phyloP scores from a whole-genome alignment of 805 yeast genomes.

The Metschnikowia kofuensis region DNA sequence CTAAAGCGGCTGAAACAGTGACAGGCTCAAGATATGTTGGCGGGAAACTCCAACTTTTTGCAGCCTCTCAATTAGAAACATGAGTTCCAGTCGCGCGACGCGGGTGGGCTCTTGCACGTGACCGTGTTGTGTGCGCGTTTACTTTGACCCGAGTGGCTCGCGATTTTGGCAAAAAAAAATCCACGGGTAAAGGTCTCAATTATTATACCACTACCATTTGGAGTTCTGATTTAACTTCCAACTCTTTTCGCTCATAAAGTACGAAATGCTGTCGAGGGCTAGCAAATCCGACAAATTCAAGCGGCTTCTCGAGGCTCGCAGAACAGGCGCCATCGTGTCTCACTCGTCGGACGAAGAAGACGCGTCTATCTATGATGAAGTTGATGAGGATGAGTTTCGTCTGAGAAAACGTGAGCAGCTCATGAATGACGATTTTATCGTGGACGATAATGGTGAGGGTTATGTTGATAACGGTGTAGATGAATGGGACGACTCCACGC shows the following conservation, averaged over 20 bases:
- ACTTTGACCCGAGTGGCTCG: neutral
- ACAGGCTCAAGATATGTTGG: too few species aligned
- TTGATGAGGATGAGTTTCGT: conserved; percentile 77
- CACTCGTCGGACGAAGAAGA: conserved; percentile 43
- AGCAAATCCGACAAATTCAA: conserved; percentile 50
- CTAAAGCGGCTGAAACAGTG: too few species aligned
- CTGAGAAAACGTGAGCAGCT: conserved; percentile 75
- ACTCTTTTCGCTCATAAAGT: neutral
- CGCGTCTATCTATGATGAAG: conserved; percentile 76
- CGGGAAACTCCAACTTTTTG: neutral
- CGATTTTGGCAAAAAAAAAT: neutral
- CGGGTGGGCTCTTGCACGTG: neutral
- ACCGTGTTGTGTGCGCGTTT: neutral
- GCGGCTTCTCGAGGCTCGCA: conserved; percentile 61
- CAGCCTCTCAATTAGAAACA: neutral
- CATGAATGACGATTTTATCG: conserved; percentile 88
- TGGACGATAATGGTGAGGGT: conserved; percentile 91
- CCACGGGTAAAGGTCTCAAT: too few species aligned
- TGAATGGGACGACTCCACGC: conserved; percentile 68
- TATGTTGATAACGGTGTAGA: conserved; percentile 92
- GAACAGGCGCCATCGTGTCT: conserved; percentile 48
- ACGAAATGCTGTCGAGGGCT: conserved; percentile 27
- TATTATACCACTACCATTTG: too few species aligned
- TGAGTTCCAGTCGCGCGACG: neutral
- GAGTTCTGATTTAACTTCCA: too few species aligned